Evolutionary conservation across 179 eudicot species (phyloP).

Genomic region (Vitellaria paradoxa): DNA sequence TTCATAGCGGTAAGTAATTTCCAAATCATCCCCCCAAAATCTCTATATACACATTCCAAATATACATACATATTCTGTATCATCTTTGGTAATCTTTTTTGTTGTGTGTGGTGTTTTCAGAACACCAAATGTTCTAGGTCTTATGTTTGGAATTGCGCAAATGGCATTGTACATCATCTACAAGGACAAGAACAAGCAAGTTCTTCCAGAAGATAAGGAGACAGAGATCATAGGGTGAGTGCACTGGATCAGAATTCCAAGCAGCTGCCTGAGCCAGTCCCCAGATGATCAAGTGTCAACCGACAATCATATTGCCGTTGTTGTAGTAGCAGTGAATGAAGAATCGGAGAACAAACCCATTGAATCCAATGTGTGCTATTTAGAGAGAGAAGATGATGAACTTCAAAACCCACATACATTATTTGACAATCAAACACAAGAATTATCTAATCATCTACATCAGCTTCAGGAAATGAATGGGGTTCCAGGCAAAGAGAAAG

Average conservation of each 20-base stretch:
- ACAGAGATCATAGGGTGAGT: slow-evolving; percentile 5
- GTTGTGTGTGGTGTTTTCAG: slow-evolving; percentile 26
- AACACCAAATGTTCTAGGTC: slow-evolving; percentile 69
- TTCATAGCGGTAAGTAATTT: slow-evolving; percentile 72
- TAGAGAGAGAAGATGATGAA: background rate
- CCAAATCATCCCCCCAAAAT: background rate
- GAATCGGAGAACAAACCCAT: background rate
- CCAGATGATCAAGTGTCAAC: background rate
- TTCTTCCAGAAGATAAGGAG: slow-evolving; percentile 18
- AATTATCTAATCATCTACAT: too few species aligned
- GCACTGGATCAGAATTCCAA: background rate
- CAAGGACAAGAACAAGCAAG: slow-evolving; percentile 37
- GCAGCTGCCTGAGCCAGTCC: too few species aligned
- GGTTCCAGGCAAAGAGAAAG: too few species aligned
- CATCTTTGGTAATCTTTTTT: background rate
- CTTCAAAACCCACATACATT: too few species aligned
- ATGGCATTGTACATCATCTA: slow-evolving; percentile 60
- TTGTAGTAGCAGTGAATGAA: background rate
- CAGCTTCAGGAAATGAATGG: too few species aligned
- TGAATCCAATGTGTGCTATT: background rate
- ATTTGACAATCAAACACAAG: too few species aligned
- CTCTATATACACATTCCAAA: too few species aligned
- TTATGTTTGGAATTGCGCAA: slow-evolving; percentile 57
- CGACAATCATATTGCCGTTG: too few species aligned
- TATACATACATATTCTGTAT: too few species aligned